phyloP scores from a whole-genome alignment of 495 filamentous ascomycete genomes.

The Penicillium silybi region DNA sequence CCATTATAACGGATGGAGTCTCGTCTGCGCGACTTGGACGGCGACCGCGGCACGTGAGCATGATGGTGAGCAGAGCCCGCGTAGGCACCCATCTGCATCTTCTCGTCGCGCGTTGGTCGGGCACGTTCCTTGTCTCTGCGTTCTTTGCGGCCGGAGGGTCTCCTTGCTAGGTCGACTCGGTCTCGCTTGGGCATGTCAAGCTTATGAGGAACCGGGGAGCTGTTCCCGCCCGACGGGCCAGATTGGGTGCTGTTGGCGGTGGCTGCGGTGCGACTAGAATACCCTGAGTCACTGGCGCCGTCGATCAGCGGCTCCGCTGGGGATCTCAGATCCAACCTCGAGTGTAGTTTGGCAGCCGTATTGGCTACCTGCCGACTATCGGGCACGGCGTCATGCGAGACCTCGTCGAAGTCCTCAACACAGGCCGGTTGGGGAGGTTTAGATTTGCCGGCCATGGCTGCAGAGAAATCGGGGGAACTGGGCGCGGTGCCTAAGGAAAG shows the following conservation, averaged over 20 bases:
- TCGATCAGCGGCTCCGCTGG: constrained; percentile 38
- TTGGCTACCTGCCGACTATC: constrained; percentile 49
- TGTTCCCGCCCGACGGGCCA: constrained; percentile 44
- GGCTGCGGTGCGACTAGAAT: constrained; percentile 60
- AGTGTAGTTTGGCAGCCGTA: constrained; percentile 47
- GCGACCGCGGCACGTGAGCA: constrained; percentile 29
- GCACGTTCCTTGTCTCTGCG: constrained; percentile 33
- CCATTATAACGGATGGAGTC: constrained; percentile 31
- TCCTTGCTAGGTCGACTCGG: constrained; percentile 24
- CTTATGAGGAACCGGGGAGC: constrained; percentile 37
- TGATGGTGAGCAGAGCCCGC: constrained; percentile 26
- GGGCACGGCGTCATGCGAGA: constrained; percentile 41
- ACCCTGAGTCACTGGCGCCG: constrained; percentile 59
- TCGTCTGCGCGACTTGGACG: constrained; percentile 34
- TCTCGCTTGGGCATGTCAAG: constrained; percentile 30
- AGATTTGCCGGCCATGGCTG: constrained; percentile 38
- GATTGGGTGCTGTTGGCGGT: constrained; percentile 54
- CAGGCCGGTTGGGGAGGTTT: constrained; percentile 43
- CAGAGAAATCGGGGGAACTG: constrained; percentile 15
- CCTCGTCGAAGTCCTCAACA: constrained; percentile 57
- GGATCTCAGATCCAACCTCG: constrained; percentile 43
- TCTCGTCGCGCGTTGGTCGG: constrained; percentile 32
- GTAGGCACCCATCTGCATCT: constrained; percentile 37
- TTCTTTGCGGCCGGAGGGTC: constrained; percentile 32
- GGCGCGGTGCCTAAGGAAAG: constrained; percentile 5